Evolutionary conservation across 2,329 filamentous ascomycete genomes (phyloP).

Genomic region (Talaromyces sp.): DNA sequence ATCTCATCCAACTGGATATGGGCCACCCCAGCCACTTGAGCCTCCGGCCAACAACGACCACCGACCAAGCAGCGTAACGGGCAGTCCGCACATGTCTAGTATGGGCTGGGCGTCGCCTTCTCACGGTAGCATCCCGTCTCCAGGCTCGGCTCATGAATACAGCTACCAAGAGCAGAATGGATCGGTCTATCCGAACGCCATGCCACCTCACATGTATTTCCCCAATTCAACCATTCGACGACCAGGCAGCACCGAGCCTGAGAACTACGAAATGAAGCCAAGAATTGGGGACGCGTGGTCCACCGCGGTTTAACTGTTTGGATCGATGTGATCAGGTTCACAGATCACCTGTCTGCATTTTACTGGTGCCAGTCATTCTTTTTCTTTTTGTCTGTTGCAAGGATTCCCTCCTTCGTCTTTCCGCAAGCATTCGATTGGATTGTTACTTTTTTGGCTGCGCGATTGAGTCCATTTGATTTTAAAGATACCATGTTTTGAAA

Average conservation of each 20-base stretch:
- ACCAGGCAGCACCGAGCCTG: conserved; percentile 69
- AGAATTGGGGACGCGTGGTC: conserved; percentile 32
- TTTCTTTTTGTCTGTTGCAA: conserved; percentile 1
- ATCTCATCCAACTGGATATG: conserved; percentile 78
- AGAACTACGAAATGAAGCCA: conserved; percentile 60
- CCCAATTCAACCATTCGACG: conserved; percentile 63
- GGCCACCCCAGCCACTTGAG: conserved; percentile 79
- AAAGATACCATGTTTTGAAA: conserved; percentile 2
- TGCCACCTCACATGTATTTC: conserved; percentile 66
- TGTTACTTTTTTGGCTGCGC: conserved; percentile 15
- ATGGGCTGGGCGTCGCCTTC: conserved; percentile 84
- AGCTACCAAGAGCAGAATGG: conserved; percentile 71
- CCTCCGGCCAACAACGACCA: conserved; percentile 73
- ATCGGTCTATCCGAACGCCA: conserved; percentile 41
- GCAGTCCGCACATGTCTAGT: conserved; percentile 78
- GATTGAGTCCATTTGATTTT: neutral
- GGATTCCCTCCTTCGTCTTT: conserved; percentile 5
- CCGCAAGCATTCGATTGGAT: conserved; percentile 16
- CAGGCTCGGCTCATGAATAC: conserved; percentile 67
- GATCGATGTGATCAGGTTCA: neutral
- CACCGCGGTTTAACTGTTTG: conserved; percentile 25
- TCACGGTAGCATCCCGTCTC: conserved; percentile 66
- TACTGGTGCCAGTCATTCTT: conserved; percentile 3
- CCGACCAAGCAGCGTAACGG: conserved; percentile 66
- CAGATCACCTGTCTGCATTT: conserved; percentile 18